phyloP scores from a whole-genome alignment of 1,284 basidiomycete species.

The Hypsizygus ulmarius region DNA sequence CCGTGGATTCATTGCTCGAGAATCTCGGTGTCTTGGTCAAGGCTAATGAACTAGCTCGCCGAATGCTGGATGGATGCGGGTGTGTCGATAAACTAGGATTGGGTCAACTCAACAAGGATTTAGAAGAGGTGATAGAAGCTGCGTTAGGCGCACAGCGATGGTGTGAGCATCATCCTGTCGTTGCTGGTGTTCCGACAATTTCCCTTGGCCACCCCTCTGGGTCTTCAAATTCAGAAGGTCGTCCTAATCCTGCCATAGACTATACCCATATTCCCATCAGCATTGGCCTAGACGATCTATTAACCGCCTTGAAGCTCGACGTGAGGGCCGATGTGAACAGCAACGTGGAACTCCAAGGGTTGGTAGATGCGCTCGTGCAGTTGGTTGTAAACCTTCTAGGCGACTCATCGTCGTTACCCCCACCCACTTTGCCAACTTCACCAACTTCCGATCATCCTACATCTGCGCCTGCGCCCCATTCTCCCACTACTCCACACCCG shows the following conservation, averaged over 20 bases:
- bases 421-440: conserved; percentile 2
- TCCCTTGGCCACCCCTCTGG: conserved; percentile 1
- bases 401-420: conserved; percentile 14
- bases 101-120: conserved; percentile 4
- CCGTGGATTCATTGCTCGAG: conserved; percentile 8
- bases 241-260: neutral
- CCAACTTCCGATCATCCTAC: neutral
- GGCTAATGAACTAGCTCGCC: conserved; percentile 6
- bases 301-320: conserved; percentile 5
- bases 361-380: conserved; percentile 18
- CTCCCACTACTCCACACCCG: conserved; percentile 1
- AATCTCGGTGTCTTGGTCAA: conserved; percentile 11
- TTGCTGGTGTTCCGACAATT: conserved; percentile 7
- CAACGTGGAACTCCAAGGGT: conserved; percentile 15
- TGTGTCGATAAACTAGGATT: conserved; percentile 16
- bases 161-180: conserved; percentile 17
- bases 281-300: conserved; percentile 13
- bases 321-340: conserved; percentile 5
- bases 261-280: conserved; percentile 13
- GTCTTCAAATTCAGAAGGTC: neutral
- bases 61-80: conserved; percentile 11
- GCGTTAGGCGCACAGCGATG: conserved; percentile 15
- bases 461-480: neutral
- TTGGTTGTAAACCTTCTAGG: conserved; percentile 18
- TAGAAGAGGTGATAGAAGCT: conserved; percentile 12